A percentile compares a stretch with the other conserved stretches of the same genome.
These are phyloP conservation scores for Diplodia intermedia DNA, from an alignment of 2,329 filamentous ascomycete genomes.

Conservation along the genomic window DNA sequence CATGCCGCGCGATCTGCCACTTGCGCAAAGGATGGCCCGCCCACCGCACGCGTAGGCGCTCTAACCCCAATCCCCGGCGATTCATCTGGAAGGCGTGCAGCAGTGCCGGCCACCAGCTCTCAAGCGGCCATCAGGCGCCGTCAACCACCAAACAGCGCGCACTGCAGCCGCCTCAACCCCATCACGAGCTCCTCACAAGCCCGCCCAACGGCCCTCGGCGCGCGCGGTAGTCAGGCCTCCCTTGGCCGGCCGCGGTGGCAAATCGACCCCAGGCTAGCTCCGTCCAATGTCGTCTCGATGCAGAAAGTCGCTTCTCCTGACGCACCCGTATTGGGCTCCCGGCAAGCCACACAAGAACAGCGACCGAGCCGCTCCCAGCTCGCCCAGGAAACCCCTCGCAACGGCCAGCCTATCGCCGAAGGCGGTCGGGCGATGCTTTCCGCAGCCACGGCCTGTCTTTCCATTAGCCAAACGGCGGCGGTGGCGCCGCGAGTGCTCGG, in stretches of 20 bases:
- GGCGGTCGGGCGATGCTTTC: constrained; percentile 11
- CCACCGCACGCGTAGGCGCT: constrained; percentile 26
- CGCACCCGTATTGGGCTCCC: constrained; percentile 21
- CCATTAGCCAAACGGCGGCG: constrained; percentile 19
- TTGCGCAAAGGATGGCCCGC: constrained; percentile 26
- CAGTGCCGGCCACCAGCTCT: constrained; percentile 8
- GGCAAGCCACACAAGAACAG: constrained; percentile 23
- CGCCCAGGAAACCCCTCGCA: constrained; percentile 19
- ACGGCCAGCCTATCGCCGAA: constrained; percentile 26
- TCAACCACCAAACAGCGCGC: background rate
- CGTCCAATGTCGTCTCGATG: constrained; percentile 20
- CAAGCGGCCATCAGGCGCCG: constrained; percentile 12
- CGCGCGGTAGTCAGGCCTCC: constrained; percentile 17
- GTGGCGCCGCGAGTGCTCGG: constrained; percentile 18
- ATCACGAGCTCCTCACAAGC: constrained; percentile 13
- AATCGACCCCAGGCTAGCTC: constrained; percentile 2
- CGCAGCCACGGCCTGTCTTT: constrained; percentile 1
- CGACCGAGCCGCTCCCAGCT: constrained; percentile 27
- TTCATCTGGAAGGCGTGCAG: constrained; percentile 10
- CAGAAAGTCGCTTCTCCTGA: constrained; percentile 27
- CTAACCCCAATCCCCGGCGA: constrained; percentile 12
- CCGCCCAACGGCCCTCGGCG: background rate
- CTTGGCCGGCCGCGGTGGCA: constrained; percentile 22
- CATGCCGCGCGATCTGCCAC: constrained; percentile 28
- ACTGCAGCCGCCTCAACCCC: background rate